Percentiles rank a stretch among this genome's conserved stretches.
Conservation (phyloP, 169 alveolate species). For the Plasmodium cynomolgi region DNA sequence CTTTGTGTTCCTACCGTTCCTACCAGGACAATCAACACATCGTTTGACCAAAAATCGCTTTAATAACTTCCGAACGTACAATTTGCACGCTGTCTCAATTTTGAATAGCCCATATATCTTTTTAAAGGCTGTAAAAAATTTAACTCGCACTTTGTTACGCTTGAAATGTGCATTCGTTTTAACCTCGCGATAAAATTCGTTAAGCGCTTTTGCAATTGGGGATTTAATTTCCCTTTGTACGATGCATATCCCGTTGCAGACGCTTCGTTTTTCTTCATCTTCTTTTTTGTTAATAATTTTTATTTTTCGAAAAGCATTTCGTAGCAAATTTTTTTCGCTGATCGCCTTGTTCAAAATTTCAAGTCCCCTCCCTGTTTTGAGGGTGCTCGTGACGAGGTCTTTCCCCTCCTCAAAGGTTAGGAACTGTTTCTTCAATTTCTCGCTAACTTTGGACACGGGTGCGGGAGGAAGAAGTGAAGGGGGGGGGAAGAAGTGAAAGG, state of each 20-base stretch:
- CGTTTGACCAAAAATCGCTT: conserved; percentile 5
- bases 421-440: conserved; percentile 10
- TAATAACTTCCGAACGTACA: conserved; percentile 9
- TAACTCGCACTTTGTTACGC: neutral
- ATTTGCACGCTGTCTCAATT: conserved; percentile 13
- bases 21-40: neutral
- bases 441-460: neutral
- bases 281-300: neutral
- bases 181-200: neutral
- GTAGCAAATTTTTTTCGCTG: conserved; percentile 4
- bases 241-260: neutral
- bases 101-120: conserved; percentile 25
- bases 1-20: neutral
- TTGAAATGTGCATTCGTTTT: neutral
- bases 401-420: conserved; percentile 70
- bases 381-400: conserved; percentile 32
- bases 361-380: conserved; percentile 65
- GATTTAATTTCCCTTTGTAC: conserved; percentile 9
- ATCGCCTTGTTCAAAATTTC: conserved; percentile 53
- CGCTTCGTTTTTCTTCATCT: neutral
- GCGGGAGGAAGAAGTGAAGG: neutral
- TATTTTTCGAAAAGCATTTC: conserved; percentile 5
- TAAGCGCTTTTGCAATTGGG: neutral
- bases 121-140: neutral
- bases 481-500: neutral